Conservation (phyloP, 2,329 filamentous ascomycete genomes). For the Penicillium freii region DNA sequence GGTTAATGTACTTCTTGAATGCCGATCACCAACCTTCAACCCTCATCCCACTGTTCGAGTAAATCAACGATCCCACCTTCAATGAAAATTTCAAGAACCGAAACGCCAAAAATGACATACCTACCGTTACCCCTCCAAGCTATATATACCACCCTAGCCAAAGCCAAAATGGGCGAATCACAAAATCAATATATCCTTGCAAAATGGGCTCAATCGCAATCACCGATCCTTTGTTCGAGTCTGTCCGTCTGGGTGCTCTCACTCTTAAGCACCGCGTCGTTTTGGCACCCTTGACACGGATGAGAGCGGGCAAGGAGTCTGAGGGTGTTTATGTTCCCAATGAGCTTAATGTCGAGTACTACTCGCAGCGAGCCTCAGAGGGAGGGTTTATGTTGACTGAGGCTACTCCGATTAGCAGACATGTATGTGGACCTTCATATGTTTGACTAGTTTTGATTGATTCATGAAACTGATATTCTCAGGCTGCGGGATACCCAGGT, state of each 20-base stretch:
- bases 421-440: constrained; percentile 9
- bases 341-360: constrained; percentile 32
- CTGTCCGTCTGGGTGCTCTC: constrained; percentile 32
- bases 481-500: constrained; percentile 32
- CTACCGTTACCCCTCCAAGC: too few relatives aligned
- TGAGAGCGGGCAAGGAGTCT: constrained; percentile 28
- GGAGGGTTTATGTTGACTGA: constrained; percentile 38
- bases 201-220: constrained; percentile 27
- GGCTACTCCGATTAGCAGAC: constrained; percentile 33
- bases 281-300: constrained; percentile 29
- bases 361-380: constrained; percentile 32
- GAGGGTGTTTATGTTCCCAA: constrained; percentile 33
- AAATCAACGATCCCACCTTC: background rate
- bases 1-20: background rate
- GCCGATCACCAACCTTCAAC: background rate
- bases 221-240: constrained; percentile 33
- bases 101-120: background rate
- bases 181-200: background rate
- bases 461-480: background rate
- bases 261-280: constrained; percentile 29
- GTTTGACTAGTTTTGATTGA: too few relatives aligned
- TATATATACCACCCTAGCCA: background rate
- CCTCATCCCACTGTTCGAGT: background rate
- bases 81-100: background rate
- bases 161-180: background rate